A percentile compares a stretch with the other conserved stretches of the same genome.
phyloP scores from a whole-genome alignment of 345 rosid species.

The Cardamine occulta region DNA sequence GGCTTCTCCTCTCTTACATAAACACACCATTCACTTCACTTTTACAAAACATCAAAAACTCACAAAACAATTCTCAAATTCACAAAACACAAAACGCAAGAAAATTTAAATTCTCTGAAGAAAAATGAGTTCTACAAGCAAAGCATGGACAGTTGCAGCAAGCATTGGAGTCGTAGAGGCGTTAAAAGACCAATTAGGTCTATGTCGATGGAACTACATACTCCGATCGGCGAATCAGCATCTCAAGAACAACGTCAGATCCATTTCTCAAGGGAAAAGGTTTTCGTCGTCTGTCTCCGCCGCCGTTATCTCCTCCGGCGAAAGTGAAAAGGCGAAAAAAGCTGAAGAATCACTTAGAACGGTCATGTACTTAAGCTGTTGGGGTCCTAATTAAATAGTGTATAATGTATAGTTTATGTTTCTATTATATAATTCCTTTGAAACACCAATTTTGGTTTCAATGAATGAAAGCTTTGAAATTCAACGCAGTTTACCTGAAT shows the following conservation, averaged over 20 bases:
- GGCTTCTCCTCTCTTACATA: slow-evolving; percentile 27
- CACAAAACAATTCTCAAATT: not conserved
- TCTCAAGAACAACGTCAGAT: slow-evolving; percentile 44
- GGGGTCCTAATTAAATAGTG: slow-evolving; percentile 59
- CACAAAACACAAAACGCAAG: not conserved
- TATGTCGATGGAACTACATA: slow-evolving; percentile 55
- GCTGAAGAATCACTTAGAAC: slow-evolving; percentile 79
- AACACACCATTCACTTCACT: not conserved
- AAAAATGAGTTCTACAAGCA: slow-evolving; percentile 46
- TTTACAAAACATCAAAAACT: not conserved
- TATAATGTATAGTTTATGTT: not conserved
- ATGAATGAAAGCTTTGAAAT: not conserved
- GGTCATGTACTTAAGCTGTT: slow-evolving; percentile 80
- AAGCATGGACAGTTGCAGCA: slow-evolving; percentile 56
- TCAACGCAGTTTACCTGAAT: no score
- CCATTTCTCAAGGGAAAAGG: slow-evolving; percentile 45
- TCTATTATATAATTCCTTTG: not conserved
- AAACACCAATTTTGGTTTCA: not conserved
- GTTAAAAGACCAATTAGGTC: slow-evolving; percentile 54
- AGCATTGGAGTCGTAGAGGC: slow-evolving; percentile 61
- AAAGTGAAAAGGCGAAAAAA: slow-evolving; percentile 48
- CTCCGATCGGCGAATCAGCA: slow-evolving; percentile 48
- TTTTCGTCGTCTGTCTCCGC: slow-evolving; percentile 28
- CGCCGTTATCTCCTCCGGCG: slow-evolving; percentile 25
- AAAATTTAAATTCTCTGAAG: not conserved